Evolutionary conservation across 176 grass and related monocot species (phyloP).

Genomic region (Tuctoria greenei): DNA sequence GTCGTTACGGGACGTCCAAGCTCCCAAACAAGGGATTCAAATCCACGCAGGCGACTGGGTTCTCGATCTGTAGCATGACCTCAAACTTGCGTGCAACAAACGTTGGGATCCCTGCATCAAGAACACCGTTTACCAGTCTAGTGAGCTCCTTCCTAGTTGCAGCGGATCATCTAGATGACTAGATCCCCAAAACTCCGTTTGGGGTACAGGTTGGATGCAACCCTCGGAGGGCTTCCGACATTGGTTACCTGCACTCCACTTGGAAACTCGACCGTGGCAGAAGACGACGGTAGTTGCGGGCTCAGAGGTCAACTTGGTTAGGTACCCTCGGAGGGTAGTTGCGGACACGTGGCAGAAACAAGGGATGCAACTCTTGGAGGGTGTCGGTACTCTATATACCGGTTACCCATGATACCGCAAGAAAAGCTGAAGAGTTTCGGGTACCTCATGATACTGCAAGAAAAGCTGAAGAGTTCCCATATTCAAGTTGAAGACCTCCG

Average conservation of each 20-base stretch:
- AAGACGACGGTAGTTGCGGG: conserved; percentile 8
- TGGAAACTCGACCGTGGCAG: not conserved
- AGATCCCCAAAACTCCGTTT: conserved; percentile 5
- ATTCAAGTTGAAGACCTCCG: too few species aligned
- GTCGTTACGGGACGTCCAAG: too few species aligned
- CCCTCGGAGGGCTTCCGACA: not conserved
- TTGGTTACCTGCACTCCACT: conserved; percentile 26
- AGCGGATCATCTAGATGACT: not conserved
- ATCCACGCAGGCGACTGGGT: too few species aligned
- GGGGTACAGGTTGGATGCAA: conserved; percentile 1
- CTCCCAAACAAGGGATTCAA: too few species aligned
- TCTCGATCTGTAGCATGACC: not conserved
- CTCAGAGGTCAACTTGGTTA: conserved; percentile 19
- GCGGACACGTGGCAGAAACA: too few species aligned
- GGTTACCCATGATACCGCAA: too few species aligned
- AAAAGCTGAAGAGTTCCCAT: too few species aligned
- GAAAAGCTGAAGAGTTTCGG: too few species aligned
- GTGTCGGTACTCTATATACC: too few species aligned
- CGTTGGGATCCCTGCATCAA: not conserved
- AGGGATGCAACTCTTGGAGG: too few species aligned
- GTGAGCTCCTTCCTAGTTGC: not conserved
- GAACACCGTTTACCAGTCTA: not conserved
- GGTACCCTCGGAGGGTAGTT: too few species aligned
- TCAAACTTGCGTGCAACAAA: not conserved
- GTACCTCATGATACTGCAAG: too few species aligned